Base-by-base conservation (phyloP, 2,329 filamentous ascomycete genomes). In the Monilinia vaccinii-corymbosi region DNA sequence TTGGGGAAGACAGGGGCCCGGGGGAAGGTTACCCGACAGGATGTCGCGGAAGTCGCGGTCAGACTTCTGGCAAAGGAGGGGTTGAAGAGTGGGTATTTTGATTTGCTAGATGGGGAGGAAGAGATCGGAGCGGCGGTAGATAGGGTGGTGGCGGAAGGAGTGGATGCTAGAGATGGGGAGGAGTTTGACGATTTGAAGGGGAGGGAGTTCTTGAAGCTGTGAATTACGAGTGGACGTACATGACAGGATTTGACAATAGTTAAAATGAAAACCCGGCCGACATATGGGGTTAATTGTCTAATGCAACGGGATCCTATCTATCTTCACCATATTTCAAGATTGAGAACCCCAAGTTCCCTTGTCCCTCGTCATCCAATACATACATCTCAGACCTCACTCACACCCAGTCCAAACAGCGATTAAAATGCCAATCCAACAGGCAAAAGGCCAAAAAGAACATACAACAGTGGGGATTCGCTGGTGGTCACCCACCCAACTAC, bases 1-100 rank as follows among this genome's bases (percentile, higher is more conserved):
- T 68, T 78, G 10, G 77, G 77, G 2, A 75, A 73, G 65, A 75
- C 76, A 18, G 69, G 69, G 62, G 65, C 73, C 46, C 70, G 61
- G 32, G 69, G 66, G 1, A 69, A 49, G 32, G 73, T 81, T 50
- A 80, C 79, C 61, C 77, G 86, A 8, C 81, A 79, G 58, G 78
- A 81, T 66, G 85, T 88, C 11, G 86, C 86, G 8, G 72, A 76
- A 60, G 76, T 84, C 3, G 78, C 81, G 1, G 81, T 80, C 11
- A 74, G 78, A 64, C 73, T 86, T 63, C 74, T 88, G 53, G 72
- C 72, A 66, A 71, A 70, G 52, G 65, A 74, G 16, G 81, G 79
- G 1, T 71, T 71, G 0, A 76, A 76, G 1, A 74, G 74, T 7
- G 85, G 82, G 80, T 53, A 42, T 42, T 63, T 83, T 34, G 82